These are phyloP conservation scores for Solioccasus polychromus DNA, from an alignment of 768 basidiomycete species.

Conservation along the genomic window DNA sequence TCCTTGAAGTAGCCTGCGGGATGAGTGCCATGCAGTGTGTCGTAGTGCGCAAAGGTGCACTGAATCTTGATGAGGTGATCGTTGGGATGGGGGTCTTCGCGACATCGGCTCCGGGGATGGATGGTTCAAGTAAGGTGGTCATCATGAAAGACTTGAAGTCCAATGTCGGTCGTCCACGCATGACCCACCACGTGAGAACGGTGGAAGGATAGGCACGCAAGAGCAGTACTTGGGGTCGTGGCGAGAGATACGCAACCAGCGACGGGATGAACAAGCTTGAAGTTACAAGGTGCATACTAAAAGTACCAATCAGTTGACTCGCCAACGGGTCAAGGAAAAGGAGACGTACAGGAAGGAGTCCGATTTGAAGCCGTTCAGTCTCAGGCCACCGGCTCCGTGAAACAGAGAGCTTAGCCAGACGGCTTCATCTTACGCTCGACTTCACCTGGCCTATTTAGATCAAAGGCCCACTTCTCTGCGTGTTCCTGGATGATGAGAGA, in stretches of 20 bases:
- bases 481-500: conserved; percentile 6
- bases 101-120: not conserved
- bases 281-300: conserved; percentile 32
- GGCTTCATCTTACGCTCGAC: conserved; percentile 56
- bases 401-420: conserved; percentile 52
- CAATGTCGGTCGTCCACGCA: conserved; percentile 29
- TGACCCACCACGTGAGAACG: conserved; percentile 27
- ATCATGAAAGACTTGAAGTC: conserved; percentile 33
- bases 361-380: conserved; percentile 42
- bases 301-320: too few species aligned
- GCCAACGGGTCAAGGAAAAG: not conserved
- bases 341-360: conserved; percentile 50
- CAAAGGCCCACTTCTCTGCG: conserved; percentile 42
- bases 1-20: conserved; percentile 26
- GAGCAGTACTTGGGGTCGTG: conserved; percentile 21
- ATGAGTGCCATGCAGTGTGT: conserved; percentile 28
- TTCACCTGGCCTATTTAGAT: conserved; percentile 34
- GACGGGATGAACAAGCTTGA: conserved; percentile 30
- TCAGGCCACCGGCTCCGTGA: conserved; percentile 57
- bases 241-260: conserved; percentile 15
- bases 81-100: conserved; percentile 21
- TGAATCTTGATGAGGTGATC: conserved; percentile 36
- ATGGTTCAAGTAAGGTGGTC: conserved; percentile 20
- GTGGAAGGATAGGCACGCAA: conserved; percentile 28
- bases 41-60: conserved; percentile 33